Base-by-base conservation (phyloP, 2,329 filamentous ascomycete genomes). In the Mycocentrospora acerina region DNA sequence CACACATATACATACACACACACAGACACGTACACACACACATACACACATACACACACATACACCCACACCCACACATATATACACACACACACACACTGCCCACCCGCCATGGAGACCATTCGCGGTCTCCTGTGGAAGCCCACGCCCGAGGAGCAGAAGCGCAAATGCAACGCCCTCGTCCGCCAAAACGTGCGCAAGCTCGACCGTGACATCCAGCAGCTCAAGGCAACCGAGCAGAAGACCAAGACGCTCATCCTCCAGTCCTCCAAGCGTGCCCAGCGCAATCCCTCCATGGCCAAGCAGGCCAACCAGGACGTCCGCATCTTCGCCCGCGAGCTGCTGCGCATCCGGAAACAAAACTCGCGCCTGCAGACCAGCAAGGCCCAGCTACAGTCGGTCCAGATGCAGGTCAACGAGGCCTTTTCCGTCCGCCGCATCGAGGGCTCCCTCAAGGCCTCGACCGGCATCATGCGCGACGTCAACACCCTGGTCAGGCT, bases 371-470 rank as follows among this genome's bases (percentile, higher is more conserved):
- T 97, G 26, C 77, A 85, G 13, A 97, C 91, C 0, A 86, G 85
- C 57, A 94, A 94, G 66, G 93, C 93, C 2, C 93, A 97, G 71
- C 80, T 98, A 32, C 83, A 85, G 64, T 91, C 86, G 53, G 91
- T 98, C 29, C 85, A 91, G 69, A 95, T 97, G 90, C 93, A 97
- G 71, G 91, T 98, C 61, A 89, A 90, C 61, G 91, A 97, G 72
- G 90, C 93, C 2, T 97, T 97, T 68, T 88, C 89, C 2, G 85
- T 97, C 57, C 84, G 89, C 55, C 95, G 95, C 76, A 97, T 98
- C 49, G 90, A 97, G 71, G 91, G 90, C 30, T 90, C 85, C 59
- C 90, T 98, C 61, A 80, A 82, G 53, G 85, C 86, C 28, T 88
- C 84, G 55, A 90, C 91, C 7, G 86, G 88, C 29, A 90, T 98